A percentile compares a stretch with the other conserved stretches of the same genome.
phyloP scores from a whole-genome alignment of 2,329 filamentous ascomycete genomes.

The Aspergillus piperis region DNA sequence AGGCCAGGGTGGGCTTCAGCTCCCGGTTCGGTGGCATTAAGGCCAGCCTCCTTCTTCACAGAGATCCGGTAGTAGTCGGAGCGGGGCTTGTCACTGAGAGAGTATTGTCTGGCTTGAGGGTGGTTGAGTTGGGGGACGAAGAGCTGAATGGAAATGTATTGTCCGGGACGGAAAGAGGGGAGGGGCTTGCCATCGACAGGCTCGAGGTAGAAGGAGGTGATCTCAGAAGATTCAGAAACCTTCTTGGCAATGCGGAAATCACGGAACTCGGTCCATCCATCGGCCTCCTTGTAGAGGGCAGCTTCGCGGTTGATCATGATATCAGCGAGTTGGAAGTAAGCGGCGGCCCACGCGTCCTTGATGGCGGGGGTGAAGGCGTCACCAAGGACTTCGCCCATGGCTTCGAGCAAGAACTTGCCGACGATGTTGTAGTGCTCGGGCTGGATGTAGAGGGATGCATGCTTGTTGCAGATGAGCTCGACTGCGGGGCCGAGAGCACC shows the following conservation, averaged over 20 bases:
- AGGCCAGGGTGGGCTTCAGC: slow-evolving; percentile 60
- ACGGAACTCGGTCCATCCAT: slow-evolving; percentile 67
- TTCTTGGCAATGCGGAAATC: slow-evolving; percentile 67
- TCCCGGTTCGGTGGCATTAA: slow-evolving; percentile 48
- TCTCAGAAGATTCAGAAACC: slow-evolving; percentile 66
- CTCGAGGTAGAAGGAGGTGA: slow-evolving; percentile 69
- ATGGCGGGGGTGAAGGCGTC: slow-evolving; percentile 66
- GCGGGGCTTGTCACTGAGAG: slow-evolving; percentile 65
- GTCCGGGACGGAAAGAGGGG: slow-evolving; percentile 66
- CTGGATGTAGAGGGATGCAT: slow-evolving; percentile 68
- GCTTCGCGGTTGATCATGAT: slow-evolving; percentile 69
- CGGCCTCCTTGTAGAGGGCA: slow-evolving; percentile 62
- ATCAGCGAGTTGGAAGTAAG: slow-evolving; percentile 72
- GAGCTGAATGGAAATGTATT: slow-evolving; percentile 68
- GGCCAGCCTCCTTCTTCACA: slow-evolving; percentile 66
- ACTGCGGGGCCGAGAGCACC: slow-evolving; percentile 57
- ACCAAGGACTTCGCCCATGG: slow-evolving; percentile 68
- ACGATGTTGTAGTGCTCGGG: slow-evolving; percentile 72
- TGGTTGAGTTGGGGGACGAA: slow-evolving; percentile 61
- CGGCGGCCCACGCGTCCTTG: slow-evolving; percentile 67
- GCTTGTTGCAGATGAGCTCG: slow-evolving; percentile 75
- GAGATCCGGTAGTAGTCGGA: slow-evolving; percentile 68
- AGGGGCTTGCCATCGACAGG: slow-evolving; percentile 64
- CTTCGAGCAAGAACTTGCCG: slow-evolving; percentile 66
- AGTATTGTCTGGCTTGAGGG: slow-evolving; percentile 71